phyloP scores from a whole-genome alignment of 768 basidiomycete species.

The Strobilomyces echinocephalus region DNA sequence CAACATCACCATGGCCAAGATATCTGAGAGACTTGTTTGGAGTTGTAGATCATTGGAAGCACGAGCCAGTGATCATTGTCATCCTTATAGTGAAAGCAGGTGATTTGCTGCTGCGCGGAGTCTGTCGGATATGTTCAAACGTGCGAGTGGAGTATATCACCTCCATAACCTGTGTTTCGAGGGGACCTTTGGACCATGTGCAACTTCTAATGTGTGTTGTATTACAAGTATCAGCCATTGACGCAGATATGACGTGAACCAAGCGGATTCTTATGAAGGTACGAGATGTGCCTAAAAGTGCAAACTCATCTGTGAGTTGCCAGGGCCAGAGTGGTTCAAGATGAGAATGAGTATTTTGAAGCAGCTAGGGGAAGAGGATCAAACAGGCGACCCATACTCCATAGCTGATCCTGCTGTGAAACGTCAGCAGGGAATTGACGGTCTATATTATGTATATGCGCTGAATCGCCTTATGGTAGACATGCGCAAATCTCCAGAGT shows the following conservation, averaged over 20 bases:
- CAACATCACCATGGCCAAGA: constrained; percentile 68
- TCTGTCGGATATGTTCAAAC: constrained; percentile 92
- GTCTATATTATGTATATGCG: too few species aligned
- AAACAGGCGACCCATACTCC: constrained; percentile 77
- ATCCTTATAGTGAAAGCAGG: constrained; percentile 99
- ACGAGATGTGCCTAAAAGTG: constrained; percentile 94
- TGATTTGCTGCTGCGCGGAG: constrained; percentile 92
- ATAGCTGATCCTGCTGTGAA: constrained; percentile 75
- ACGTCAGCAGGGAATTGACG: constrained; percentile 11
- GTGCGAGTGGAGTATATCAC: constrained; percentile 94
- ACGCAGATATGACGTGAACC: constrained; percentile 40
- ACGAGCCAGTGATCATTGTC: constrained; percentile 70
- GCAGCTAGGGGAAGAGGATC: constrained; percentile 78
- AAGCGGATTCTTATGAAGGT: constrained; percentile 81
- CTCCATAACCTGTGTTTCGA: constrained; percentile 98
- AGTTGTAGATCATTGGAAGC: constrained; percentile 66
- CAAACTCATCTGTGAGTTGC: constrained; percentile 87
- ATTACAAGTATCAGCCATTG: neutral
- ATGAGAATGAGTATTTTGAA: constrained; percentile 90
- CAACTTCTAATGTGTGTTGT: constrained; percentile 47
- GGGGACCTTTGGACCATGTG: constrained; percentile 85
- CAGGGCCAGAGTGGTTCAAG: constrained; percentile 55
- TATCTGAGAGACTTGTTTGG: constrained; percentile 62
- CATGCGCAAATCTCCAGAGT: constrained; percentile 69
- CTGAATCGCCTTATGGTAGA: constrained; percentile 66